phyloP scores from a whole-genome alignment of 2,329 filamentous ascomycete species.

The Microcyclosporella mali region DNA sequence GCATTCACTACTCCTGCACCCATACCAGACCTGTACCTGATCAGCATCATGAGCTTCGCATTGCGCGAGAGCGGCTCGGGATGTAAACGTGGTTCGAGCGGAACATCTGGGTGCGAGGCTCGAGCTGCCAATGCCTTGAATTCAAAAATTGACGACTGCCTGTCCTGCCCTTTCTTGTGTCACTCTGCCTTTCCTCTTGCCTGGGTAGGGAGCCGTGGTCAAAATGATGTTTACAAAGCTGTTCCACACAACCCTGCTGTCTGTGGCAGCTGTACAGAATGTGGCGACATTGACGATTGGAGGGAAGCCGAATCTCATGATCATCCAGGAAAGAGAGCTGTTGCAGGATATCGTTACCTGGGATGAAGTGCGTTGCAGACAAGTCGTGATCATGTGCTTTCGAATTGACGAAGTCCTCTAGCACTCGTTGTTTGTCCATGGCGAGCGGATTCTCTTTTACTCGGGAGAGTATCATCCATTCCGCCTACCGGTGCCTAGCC shows the following conservation, averaged over 20 bases:
- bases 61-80: not conserved
- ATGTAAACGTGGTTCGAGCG: not conserved
- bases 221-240: slow-evolving; percentile 25
- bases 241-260: slow-evolving; percentile 22
- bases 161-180: not conserved
- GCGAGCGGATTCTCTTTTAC: slow-evolving; percentile 65
- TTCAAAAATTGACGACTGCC: not conserved
- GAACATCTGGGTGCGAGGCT: not conserved
- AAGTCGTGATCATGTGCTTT: not conserved
- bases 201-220: not conserved
- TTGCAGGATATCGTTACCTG: slow-evolving; percentile 60
- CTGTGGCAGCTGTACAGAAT: slow-evolving; percentile 16
- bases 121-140: not conserved
- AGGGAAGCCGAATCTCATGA: slow-evolving; percentile 45
- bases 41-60: not conserved
- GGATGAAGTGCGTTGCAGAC: slow-evolving; percentile 59
- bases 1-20: too few relatives aligned
- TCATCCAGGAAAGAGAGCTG: slow-evolving; percentile 44
- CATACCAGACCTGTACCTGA: not conserved
- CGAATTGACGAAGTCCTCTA: slow-evolving; percentile 2
- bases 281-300: slow-evolving; percentile 42
- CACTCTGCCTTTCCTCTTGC: not conserved
- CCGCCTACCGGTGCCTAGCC: slow-evolving; percentile 53
- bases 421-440: slow-evolving; percentile 62
- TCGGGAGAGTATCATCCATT: slow-evolving; percentile 70